A percentile compares a stretch with the other conserved stretches of the same genome.
phyloP scores from a whole-genome alignment of 495 filamentous ascomycete genomes.

The Sordaria brevicollis region DNA sequence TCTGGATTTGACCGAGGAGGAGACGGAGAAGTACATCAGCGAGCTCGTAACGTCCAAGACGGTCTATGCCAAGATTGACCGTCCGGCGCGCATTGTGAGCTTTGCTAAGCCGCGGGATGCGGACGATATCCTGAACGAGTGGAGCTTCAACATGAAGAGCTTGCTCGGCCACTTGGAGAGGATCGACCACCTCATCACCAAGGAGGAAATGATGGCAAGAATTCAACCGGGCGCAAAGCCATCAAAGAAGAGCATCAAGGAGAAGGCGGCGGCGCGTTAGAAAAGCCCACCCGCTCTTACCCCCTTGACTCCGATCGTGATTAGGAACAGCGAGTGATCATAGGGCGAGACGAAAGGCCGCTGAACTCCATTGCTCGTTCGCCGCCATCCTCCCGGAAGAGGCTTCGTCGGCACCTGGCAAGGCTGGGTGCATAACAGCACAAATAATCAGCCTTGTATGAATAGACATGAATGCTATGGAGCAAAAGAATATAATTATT shows the following conservation, averaged over 20 bases:
- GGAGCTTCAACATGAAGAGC: conserved; percentile 98
- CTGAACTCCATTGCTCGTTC: neutral
- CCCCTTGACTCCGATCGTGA: neutral
- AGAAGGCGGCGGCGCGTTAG: conserved; percentile 15
- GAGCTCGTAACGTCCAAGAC: conserved; percentile 93
- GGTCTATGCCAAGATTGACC: conserved; percentile 94
- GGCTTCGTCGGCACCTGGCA: neutral
- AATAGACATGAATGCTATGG: neutral
- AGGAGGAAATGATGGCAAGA: conserved; percentile 99
- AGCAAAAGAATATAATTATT: neutral
- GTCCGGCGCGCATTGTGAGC: conserved; percentile 80
- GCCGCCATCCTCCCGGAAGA: neutral
- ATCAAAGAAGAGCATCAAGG: conserved; percentile 22
- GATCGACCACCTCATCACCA: conserved; percentile 96
- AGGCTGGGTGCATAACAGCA: neutral
- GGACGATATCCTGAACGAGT: conserved; percentile 97
- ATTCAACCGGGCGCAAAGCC: conserved; percentile 56
- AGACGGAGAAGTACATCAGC: conserved; percentile 96
- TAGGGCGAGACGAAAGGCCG: neutral
- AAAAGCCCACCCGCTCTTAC: neutral
- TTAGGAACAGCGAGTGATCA: neutral
- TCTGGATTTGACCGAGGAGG: conserved; percentile 82
- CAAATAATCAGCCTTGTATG: neutral
- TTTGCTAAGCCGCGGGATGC: conserved; percentile 90
- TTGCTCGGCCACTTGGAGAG: conserved; percentile 83